These are phyloP conservation scores for Murraya paniculata DNA, from an alignment of 345 rosid species.

Conservation along the genomic window DNA sequence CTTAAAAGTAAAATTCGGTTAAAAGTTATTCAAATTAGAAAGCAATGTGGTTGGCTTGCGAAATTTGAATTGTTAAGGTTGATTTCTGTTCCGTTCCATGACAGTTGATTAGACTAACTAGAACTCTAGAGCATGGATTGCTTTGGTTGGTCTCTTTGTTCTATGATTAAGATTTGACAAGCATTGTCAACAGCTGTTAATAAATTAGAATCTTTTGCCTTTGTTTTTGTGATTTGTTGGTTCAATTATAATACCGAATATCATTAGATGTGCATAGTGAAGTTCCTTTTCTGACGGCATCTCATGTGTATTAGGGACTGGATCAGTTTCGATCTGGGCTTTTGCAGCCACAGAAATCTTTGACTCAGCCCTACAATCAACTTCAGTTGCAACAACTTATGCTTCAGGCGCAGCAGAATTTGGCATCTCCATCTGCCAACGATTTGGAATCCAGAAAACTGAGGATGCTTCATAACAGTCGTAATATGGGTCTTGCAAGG, in stretches of 20 bases:
- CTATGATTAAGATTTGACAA: neutral
- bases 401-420: constrained; percentile 54
- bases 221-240: neutral
- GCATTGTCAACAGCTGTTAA: neutral
- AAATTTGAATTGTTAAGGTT: neutral
- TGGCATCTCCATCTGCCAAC: constrained; percentile 39
- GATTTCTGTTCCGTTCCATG: neutral
- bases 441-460: constrained; percentile 52
- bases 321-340: constrained; percentile 50
- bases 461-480: constrained; percentile 46
- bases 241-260: neutral
- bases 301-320: constrained; percentile 37
- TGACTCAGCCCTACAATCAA: constrained; percentile 43
- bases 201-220: neutral
- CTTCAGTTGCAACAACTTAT: constrained; percentile 48
- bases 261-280: neutral
- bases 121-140: neutral
- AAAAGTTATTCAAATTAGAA: neutral
- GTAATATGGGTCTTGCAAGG: constrained; percentile 37
- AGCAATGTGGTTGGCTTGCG: neutral
- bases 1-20: neutral
- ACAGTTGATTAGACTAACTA: neutral
- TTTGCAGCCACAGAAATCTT: constrained; percentile 43
- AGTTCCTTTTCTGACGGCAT: neutral
- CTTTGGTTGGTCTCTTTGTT: neutral